These are phyloP conservation scores for Hyaloscypha variabilis DNA, from an alignment of 495 filamentous ascomycete genomes.

Conservation along the genomic window DNA sequence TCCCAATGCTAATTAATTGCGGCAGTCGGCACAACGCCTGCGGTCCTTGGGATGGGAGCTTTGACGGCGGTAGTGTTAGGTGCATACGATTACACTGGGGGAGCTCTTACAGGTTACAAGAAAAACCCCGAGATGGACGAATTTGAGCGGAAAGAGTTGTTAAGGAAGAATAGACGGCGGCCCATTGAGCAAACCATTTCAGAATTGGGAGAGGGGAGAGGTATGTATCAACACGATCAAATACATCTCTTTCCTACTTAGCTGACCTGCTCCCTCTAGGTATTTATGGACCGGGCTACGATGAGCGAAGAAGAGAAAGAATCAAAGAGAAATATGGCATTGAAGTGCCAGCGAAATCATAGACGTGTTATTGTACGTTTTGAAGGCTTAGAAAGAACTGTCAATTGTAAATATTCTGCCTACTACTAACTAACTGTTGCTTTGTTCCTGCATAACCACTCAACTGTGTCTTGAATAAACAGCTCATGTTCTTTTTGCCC, in stretches of 20 bases:
- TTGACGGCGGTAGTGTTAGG: slow-evolving; percentile 64
- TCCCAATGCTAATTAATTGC: neutral
- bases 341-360: slow-evolving; percentile 56
- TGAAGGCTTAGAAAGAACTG: neutral
- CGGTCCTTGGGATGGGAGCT: slow-evolving; percentile 77
- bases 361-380: slow-evolving; percentile 8
- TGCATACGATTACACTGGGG: slow-evolving; percentile 78
- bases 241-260: neutral
- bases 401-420: slow-evolving; percentile 23
- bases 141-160: slow-evolving; percentile 73
- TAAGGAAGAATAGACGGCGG: slow-evolving; percentile 74
- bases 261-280: slow-evolving; percentile 54
- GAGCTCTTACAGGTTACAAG: slow-evolving; percentile 58
- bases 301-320: slow-evolving; percentile 79
- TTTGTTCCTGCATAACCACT: neutral
- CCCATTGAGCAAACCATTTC: slow-evolving; percentile 82
- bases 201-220: slow-evolving; percentile 87
- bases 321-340: slow-evolving; percentile 91
- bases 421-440: neutral
- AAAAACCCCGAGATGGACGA: slow-evolving; percentile 69
- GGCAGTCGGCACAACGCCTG: slow-evolving; percentile 73
- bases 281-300: slow-evolving; percentile 81
- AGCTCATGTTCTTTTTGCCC: no score
- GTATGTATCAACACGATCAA: slow-evolving; percentile 49
- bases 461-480: neutral